Evolutionary conservation across 257 asterid species (phyloP), one percentile per base, ranked within the genome.

Genomic region (Verbascum thapsus): DNA sequence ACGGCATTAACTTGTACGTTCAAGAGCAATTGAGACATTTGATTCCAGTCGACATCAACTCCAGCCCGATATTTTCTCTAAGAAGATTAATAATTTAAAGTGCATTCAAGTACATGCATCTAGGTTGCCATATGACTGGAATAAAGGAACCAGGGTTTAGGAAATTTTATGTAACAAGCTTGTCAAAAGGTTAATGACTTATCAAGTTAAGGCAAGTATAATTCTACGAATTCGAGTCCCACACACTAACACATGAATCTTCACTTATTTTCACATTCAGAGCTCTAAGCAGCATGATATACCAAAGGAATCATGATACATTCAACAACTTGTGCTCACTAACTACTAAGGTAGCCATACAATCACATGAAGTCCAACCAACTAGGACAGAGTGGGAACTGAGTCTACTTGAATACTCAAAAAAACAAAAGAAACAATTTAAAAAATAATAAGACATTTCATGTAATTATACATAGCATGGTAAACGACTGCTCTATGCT

Each of bases 71-170:
- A 17, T 17, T 18, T 35, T 56, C n/a, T 11, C 10, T 45, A 12
- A 37, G 17, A 44, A 56, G 23, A 40, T 35, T 38, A 56, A 63
- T 12, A 26, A 22, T 34, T 3, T 17, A 30, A 39, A 45, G 34
- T 44, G 37, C 20, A 34, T 16, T 18, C 50, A 45, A 65, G 38
- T 18, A 55, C 12, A 15, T 18, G 66, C 32, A 61, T 8, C 15
- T 34, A 3, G 40, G 43, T 7, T 42, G 44, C 6, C 8, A 50
- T 12, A 53, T 11, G 6, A 42, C 20, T 30, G 10, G 20, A 52
- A 16, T 40, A 51, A 35, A 13, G 16, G 5, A 17, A 8, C 22
- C 20, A 8, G 5, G 20, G 16, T 53, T 5, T n/a, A 10, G 23
- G 20, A 16, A 4, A 53, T 26, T 62, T 43, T 48, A 22, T 17